Conservation (phyloP, 805 yeast genomes). For the Candida methanosorbosa region DNA sequence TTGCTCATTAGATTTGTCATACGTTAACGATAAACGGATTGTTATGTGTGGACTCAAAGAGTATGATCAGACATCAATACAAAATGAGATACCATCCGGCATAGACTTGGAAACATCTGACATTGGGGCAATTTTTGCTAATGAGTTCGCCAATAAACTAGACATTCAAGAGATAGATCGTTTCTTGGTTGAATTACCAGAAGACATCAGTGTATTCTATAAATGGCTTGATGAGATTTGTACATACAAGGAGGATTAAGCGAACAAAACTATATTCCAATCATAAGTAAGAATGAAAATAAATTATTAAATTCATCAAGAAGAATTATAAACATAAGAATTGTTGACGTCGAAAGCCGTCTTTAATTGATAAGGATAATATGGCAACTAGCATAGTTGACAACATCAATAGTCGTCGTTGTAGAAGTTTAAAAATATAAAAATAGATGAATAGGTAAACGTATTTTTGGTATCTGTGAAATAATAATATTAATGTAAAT, state of each 20-base stretch:
- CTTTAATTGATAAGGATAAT: too few relatives aligned
- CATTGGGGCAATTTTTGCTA: constrained; percentile 35
- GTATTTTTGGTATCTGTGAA: too few relatives aligned
- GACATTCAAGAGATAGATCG: constrained; percentile 13
- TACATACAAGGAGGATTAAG: neutral
- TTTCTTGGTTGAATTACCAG: constrained; percentile 1
- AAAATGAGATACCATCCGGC: constrained; percentile 15
- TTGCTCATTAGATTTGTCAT: constrained; percentile 61
- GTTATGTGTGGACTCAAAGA: constrained; percentile 82
- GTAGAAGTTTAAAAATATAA: too few relatives aligned
- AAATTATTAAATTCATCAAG: too few relatives aligned
- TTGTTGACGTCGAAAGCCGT: too few relatives aligned
- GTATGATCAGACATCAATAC: constrained; percentile 46
- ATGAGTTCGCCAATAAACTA: constrained; percentile 32
- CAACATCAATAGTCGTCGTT: too few relatives aligned
- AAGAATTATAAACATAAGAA: too few relatives aligned
- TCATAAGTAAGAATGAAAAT: too few relatives aligned
- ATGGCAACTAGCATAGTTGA: too few relatives aligned
- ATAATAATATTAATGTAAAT: too few relatives aligned
- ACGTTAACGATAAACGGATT: constrained; percentile 50
- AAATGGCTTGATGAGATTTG: constrained; percentile 1
- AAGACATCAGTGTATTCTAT: neutral
- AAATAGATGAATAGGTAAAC: too few relatives aligned
- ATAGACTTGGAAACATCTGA: constrained; percentile 12
- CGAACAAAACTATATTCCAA: too few relatives aligned